These are phyloP conservation scores for Raffaelea arxii DNA, from an alignment of 2,329 filamentous ascomycete species.

Conservation along the genomic window DNA sequence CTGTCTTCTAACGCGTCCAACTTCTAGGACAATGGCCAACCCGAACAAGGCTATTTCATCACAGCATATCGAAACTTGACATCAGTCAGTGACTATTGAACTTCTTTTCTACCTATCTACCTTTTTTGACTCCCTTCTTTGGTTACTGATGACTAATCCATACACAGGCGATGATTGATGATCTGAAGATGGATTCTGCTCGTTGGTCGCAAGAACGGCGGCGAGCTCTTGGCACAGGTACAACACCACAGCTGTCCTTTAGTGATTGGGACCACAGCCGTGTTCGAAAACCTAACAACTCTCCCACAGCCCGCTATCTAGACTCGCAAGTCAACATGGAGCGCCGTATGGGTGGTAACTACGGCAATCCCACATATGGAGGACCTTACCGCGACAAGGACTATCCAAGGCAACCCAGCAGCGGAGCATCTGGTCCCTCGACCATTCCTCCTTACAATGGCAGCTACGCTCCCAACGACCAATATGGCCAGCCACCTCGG, in stretches of 20 bases:
- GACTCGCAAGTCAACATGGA: constrained; percentile 27
- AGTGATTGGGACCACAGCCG: constrained; percentile 37
- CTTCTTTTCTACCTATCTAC: background rate
- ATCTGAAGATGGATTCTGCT: constrained; percentile 51
- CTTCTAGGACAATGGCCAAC: constrained; percentile 44
- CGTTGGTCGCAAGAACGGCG: constrained; percentile 53
- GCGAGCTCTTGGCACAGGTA: constrained; percentile 50
- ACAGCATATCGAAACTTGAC: constrained; percentile 72
- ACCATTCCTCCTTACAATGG: too few species aligned
- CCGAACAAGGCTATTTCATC: constrained; percentile 65
- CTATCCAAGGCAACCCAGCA: too few species aligned
- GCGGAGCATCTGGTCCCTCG: too few species aligned
- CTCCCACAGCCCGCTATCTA: constrained; percentile 46
- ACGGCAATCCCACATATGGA: constrained; percentile 14
- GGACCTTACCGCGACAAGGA: constrained; percentile 9
- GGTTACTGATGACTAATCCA: too few species aligned
- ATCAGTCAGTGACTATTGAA: constrained; percentile 63
- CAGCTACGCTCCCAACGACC: too few species aligned
- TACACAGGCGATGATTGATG: constrained; percentile 50
- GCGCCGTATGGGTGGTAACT: constrained; percentile 7
- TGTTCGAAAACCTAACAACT: constrained; percentile 51
- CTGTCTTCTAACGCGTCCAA: constrained; percentile 3
- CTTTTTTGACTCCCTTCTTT: background rate
- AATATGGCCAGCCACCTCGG: constrained; percentile 3
- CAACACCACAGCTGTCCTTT: constrained; percentile 32